Evolutionary conservation across 1,284 basidiomycete species (phyloP).

Genomic region (Leccinum glutinopallens): DNA sequence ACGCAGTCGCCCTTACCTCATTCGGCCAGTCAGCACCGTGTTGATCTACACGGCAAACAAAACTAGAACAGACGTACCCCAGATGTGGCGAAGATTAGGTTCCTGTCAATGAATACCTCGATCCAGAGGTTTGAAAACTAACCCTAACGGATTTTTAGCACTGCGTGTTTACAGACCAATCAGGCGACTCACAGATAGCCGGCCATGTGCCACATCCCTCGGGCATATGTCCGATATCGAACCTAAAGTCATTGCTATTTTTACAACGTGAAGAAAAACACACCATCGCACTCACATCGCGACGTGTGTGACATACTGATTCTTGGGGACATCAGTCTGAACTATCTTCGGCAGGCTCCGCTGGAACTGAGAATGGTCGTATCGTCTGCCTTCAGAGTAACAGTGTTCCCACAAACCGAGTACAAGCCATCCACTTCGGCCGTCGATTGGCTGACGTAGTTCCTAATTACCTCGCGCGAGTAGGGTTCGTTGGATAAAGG

Average conservation of each 20-base stretch:
- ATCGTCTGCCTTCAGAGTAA: slow-evolving; percentile 43
- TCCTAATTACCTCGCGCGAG: slow-evolving; percentile 52
- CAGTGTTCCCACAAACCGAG: slow-evolving; percentile 45
- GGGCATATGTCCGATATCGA: slow-evolving; percentile 42
- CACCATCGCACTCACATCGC: slow-evolving; percentile 33
- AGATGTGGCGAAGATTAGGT: background rate
- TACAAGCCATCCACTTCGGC: slow-evolving; percentile 49
- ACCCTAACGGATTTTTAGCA: slow-evolving; percentile 23
- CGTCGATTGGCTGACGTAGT: slow-evolving; percentile 50
- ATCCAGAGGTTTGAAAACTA: slow-evolving; percentile 2
- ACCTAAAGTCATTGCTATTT: slow-evolving; percentile 22
- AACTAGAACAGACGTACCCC: slow-evolving; percentile 17
- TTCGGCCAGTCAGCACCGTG: slow-evolving; percentile 23
- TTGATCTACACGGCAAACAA: slow-evolving; percentile 4
- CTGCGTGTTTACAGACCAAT: background rate
- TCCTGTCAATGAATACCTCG: slow-evolving; percentile 5
- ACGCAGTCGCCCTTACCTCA: slow-evolving; percentile 4
- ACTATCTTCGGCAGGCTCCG: slow-evolving; percentile 40
- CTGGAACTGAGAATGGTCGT: slow-evolving; percentile 33
- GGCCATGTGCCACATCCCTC: slow-evolving; percentile 44
- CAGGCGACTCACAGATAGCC: slow-evolving; percentile 32
- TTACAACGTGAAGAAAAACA: background rate
- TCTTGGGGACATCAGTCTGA: slow-evolving; percentile 36
- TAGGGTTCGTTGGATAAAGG: slow-evolving; percentile 94
- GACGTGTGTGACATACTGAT: slow-evolving; percentile 37